Conservation (phyloP, 345 rosid species). For the Populus simonii region DNA sequence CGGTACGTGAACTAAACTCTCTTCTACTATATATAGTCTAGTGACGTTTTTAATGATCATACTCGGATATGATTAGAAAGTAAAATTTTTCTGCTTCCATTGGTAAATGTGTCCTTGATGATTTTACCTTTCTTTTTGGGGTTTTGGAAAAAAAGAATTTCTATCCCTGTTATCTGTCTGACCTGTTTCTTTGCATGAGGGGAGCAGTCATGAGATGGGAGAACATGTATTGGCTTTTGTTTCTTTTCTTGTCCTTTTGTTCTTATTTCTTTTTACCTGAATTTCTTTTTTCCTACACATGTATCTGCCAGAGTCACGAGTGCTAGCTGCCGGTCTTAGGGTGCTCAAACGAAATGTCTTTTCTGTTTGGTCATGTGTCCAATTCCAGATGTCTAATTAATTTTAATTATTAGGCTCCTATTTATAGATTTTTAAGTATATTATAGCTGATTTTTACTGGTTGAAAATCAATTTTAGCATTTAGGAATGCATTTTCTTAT, state of each 20-base stretch:
- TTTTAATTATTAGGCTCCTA: too few relatives aligned
- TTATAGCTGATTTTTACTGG: too few relatives aligned
- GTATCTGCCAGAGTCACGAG: conserved; percentile 40
- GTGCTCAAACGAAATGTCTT: conserved; percentile 6
- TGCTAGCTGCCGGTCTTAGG: conserved; percentile 16
- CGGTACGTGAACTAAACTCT: conserved; percentile 1
- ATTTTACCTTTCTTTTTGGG: neutral
- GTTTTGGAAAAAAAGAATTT: neutral
- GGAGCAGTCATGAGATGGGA: conserved; percentile 22
- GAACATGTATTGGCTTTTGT: conserved; percentile 32
- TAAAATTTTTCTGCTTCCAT: conserved; percentile 4
- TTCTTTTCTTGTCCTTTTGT: conserved; percentile 37
- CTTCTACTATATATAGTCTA: neutral
- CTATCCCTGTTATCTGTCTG: conserved; percentile 23
- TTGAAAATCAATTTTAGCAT: too few relatives aligned
- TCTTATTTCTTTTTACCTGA: conserved; percentile 25
- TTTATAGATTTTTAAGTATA: too few relatives aligned
- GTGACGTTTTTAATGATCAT: conserved; percentile 5
- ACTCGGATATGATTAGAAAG: conserved; percentile 11
- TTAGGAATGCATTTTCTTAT: too few relatives aligned
- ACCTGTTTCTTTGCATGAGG: conserved; percentile 46
- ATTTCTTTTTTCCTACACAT: neutral
- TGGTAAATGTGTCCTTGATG: conserved; percentile 3
- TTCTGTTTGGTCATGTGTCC: neutral
- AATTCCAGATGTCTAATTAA: too few relatives aligned